These are phyloP conservation scores for Suillus spraguei DNA, from an alignment of 768 basidiomycete genomes.

Conservation along the genomic window DNA sequence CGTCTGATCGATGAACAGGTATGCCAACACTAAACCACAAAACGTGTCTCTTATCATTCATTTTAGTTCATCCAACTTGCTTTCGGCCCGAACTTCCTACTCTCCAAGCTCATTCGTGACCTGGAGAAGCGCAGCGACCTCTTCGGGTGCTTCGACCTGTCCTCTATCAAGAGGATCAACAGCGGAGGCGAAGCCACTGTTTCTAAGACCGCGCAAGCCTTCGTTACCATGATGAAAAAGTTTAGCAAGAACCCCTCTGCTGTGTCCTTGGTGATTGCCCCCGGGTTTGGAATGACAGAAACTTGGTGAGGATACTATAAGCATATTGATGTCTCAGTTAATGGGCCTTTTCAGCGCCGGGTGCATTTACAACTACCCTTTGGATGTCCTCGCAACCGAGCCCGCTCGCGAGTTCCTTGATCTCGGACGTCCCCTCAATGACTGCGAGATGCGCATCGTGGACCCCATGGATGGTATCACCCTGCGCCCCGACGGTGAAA, in stretches of 20 bases:
- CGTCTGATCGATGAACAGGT: constrained; percentile 40
- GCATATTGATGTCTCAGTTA: not conserved
- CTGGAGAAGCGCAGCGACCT: constrained; percentile 27
- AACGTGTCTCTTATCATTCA: constrained; percentile 9
- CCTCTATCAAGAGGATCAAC: constrained; percentile 37
- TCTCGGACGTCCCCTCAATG: constrained; percentile 31
- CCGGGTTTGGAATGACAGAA: constrained; percentile 46
- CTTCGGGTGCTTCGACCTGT: constrained; percentile 35
- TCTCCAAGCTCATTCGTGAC: constrained; percentile 40
- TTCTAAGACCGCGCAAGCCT: constrained; percentile 39
- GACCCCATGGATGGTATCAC: constrained; percentile 30
- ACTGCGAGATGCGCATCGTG: constrained; percentile 39
- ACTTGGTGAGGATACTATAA: constrained; percentile 33
- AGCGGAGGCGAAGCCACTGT: constrained; percentile 47
- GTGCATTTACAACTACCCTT: constrained; percentile 38
- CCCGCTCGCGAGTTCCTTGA: constrained; percentile 39
- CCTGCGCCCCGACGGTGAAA: constrained; percentile 30
- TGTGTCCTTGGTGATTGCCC: constrained; percentile 20
- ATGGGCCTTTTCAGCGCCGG: constrained; percentile 30
- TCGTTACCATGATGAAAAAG: constrained; percentile 34
- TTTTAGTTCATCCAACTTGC: constrained; percentile 30
- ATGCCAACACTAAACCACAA: constrained; percentile 25
- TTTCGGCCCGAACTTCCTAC: constrained; percentile 46
- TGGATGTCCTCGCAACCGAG: constrained; percentile 22
- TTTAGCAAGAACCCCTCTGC: constrained; percentile 22